These are phyloP conservation scores for Tolypocladium sp. DNA, from an alignment of 2,329 filamentous ascomycete genomes.

Conservation along the genomic window DNA sequence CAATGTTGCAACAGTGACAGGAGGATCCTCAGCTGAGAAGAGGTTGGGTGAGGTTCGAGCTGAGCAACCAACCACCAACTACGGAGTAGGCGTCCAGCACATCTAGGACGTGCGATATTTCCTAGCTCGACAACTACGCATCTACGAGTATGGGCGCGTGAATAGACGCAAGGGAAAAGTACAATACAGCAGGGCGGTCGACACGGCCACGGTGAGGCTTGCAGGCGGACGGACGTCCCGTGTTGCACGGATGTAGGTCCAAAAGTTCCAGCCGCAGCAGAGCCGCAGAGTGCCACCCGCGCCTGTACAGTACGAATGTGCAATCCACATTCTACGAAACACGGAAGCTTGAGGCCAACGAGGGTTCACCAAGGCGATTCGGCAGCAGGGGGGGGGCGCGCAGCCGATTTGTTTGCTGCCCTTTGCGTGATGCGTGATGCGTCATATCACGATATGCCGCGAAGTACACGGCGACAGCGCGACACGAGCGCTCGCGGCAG, in stretches of 20 bases:
- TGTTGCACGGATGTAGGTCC: not conserved
- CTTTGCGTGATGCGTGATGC: not conserved
- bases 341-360: not conserved
- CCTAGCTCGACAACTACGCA: not conserved
- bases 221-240: not conserved
- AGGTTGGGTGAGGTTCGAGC: too few relatives aligned
- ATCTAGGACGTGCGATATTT: too few relatives aligned
- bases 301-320: not conserved
- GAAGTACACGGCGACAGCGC: too few relatives aligned
- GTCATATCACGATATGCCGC: too few relatives aligned
- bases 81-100: not conserved
- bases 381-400: not conserved
- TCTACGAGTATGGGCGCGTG: not conserved
- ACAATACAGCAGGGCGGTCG: not conserved
- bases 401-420: not conserved
- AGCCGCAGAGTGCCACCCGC: not conserved
- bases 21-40: too few relatives aligned
- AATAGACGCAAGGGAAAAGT: not conserved
- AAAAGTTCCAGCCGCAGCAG: not conserved
- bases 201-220: not conserved
- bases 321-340: not conserved
- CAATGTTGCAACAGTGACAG: not conserved
- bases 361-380: not conserved
- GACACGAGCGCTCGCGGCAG: too few relatives aligned
- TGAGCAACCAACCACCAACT: not conserved